phyloP scores from a whole-genome alignment of 768 basidiomycete species.

The Lactifluus echinatus region DNA sequence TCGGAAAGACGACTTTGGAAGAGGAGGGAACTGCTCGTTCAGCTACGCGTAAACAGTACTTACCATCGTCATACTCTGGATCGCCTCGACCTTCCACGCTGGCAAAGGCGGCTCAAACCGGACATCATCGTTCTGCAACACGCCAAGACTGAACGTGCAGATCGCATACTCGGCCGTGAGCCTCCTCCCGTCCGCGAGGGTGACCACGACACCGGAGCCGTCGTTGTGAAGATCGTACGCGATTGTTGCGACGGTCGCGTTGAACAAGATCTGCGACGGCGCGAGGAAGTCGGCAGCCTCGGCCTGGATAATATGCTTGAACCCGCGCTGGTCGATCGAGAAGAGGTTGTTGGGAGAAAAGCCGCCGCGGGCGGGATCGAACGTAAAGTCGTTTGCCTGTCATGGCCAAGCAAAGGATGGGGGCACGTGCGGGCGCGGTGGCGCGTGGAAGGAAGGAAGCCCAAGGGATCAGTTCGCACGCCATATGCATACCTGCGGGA shows the following conservation, averaged over 20 bases:
- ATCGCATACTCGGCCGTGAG: constrained; percentile 25
- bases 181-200: constrained; percentile 19
- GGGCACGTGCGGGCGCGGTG: no score
- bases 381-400: constrained; percentile 56
- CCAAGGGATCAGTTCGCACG: no score
- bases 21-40: no score
- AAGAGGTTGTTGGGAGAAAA: constrained; percentile 47
- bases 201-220: constrained; percentile 36
- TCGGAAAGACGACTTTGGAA: no score
- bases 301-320: constrained; percentile 43
- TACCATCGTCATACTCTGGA: constrained; percentile 55
- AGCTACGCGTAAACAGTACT: no score
- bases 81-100: constrained; percentile 51
- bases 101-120: constrained; percentile 49
- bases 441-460: no score
- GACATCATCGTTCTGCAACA: constrained; percentile 29
- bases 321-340: constrained; percentile 53
- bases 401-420: no score
- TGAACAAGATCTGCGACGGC: constrained; percentile 36
- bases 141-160: constrained; percentile 46
- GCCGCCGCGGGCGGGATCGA: constrained; percentile 40
- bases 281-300: constrained; percentile 49
- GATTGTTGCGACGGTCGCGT: constrained; percentile 41
- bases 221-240: no score
- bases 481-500: no score